phyloP scores from a whole-genome alignment of 179 eudicot species.

The Silene noctiflora region DNA sequence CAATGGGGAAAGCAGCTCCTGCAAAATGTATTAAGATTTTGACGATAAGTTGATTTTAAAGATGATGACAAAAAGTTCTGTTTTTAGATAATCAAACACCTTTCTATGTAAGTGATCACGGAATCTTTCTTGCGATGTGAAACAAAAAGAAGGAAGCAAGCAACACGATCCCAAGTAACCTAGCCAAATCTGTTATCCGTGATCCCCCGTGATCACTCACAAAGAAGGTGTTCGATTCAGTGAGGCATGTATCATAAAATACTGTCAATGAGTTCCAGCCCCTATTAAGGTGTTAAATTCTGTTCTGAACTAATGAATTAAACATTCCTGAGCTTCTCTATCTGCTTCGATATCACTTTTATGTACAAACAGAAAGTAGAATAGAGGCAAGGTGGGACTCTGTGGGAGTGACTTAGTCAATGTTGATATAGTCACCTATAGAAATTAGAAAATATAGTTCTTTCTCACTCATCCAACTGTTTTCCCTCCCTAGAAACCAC shows the following conservation, averaged over 20 bases:
- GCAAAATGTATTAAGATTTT: constrained; percentile 20
- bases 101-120: not conserved
- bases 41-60: not conserved
- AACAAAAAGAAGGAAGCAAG: constrained; percentile 6
- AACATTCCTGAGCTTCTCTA: not conserved
- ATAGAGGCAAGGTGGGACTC: not conserved
- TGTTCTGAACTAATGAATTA: not conserved
- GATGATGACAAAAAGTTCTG: not conserved
- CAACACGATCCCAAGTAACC: not conserved
- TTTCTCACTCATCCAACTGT: not conserved
- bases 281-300: not conserved
- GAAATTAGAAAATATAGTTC: not conserved
- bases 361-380: not conserved
- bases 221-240: not conserved
- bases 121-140: no score
- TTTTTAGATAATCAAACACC: not conserved
- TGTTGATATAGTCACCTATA: not conserved
- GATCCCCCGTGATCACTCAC: not conserved
- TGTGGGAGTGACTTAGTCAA: not conserved
- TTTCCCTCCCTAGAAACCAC: not conserved
- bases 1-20: constrained; percentile 81
- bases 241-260: not conserved
- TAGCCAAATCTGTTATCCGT: no score
- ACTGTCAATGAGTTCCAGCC: not conserved
- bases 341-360: not conserved